phyloP scores from a whole-genome alignment of 192 early-diverging fungal genomes.

The Umbelopsis vinacea region DNA sequence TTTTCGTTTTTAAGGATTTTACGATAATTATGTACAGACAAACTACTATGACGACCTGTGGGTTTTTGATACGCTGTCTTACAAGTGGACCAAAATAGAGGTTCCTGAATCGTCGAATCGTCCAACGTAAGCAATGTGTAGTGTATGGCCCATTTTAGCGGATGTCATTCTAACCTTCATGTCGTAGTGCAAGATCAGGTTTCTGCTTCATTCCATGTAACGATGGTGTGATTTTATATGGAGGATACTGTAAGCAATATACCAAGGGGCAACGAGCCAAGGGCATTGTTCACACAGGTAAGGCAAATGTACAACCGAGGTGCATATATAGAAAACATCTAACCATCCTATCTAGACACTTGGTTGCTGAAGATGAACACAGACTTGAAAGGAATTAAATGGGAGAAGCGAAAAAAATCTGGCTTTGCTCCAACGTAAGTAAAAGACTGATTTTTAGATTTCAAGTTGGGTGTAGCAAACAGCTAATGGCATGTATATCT shows the following conservation, averaged over 20 bases:
- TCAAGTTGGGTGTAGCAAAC: background rate
- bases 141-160: too few relatives aligned
- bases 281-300: slow-evolving; percentile 58
- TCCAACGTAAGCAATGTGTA: slow-evolving; percentile 24
- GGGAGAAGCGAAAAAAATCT: slow-evolving; percentile 67
- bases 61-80: slow-evolving; percentile 68
- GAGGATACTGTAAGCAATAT: slow-evolving; percentile 70
- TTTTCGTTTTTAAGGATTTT: slow-evolving; percentile 29
- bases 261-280: slow-evolving; percentile 64
- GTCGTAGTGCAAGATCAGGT: slow-evolving; percentile 57
- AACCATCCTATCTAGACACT: slow-evolving; percentile 24
- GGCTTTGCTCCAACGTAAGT: slow-evolving; percentile 45
- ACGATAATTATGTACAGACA: slow-evolving; percentile 48
- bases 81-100: slow-evolving; percentile 50
- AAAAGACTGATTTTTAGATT: background rate
- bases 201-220: slow-evolving; percentile 59
- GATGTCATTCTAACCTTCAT: background rate
- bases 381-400: slow-evolving; percentile 58
- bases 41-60: slow-evolving; percentile 71
- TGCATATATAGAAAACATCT: background rate
- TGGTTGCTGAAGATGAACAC: slow-evolving; percentile 63
- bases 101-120: slow-evolving; percentile 40
- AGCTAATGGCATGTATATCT: background rate
- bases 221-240: slow-evolving; percentile 66
- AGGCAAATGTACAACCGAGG: background rate